These are phyloP conservation scores for Sphagnum magellanicum DNA, from an alignment of 228 moss, liverwort and hornwort genomes.

Conservation along the genomic window DNA sequence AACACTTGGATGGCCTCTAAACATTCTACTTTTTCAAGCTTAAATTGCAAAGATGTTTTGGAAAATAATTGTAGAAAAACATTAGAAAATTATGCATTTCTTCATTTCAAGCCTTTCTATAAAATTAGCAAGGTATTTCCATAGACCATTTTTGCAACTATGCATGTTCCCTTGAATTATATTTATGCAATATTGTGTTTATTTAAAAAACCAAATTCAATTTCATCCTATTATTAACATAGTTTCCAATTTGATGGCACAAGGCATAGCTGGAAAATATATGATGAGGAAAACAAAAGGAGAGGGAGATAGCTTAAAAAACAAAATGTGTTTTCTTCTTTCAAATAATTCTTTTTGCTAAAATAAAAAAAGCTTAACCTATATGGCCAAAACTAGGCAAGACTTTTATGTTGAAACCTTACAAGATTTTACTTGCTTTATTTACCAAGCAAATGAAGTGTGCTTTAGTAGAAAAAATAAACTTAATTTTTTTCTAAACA, in stretches of 20 bases:
- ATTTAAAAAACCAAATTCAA: too few relatives aligned
- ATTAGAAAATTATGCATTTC: too few relatives aligned
- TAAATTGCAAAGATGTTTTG: too few relatives aligned
- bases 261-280: conserved; percentile 10
- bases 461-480: neutral
- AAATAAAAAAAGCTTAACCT: neutral
- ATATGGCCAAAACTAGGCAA: conserved; percentile 8
- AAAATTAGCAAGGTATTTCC: too few relatives aligned
- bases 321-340: neutral
- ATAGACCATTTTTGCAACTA: neutral
- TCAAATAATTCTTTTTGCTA: neutral
- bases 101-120: too few relatives aligned
- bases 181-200: too few relatives aligned
- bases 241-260: too few relatives aligned
- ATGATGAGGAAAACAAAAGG: conserved; percentile 6
- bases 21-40: too few relatives aligned
- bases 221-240: too few relatives aligned
- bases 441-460: neutral
- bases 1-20: too few relatives aligned
- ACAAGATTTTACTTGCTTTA: neutral
- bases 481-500: neutral
- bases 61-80: too few relatives aligned
- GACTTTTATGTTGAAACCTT: neutral
- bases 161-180: too few relatives aligned
- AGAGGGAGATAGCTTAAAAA: neutral